These are phyloP conservation scores for Sonneratia caseolaris DNA, from an alignment of 345 rosid species.

Conservation along the genomic window DNA sequence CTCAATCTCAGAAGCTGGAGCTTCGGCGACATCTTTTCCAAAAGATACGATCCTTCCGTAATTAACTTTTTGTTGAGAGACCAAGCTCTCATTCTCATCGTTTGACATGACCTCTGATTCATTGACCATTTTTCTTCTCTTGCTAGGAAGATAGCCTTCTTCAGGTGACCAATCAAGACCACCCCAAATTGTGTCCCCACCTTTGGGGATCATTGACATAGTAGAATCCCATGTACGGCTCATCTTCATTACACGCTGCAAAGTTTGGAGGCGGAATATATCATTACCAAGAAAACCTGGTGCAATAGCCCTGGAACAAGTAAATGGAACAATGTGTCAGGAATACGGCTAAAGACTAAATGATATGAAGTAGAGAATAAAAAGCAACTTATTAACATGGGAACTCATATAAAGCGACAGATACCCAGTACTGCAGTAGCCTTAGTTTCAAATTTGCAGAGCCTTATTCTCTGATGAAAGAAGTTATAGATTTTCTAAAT, in stretches of 20 bases:
- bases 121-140: constrained; percentile 34
- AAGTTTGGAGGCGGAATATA: constrained; percentile 69
- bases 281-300: constrained; percentile 82
- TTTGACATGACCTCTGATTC: constrained; percentile 20
- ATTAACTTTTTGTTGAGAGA: constrained; percentile 34
- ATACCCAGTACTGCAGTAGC: background rate
- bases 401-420: background rate
- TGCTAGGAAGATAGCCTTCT: constrained; percentile 39
- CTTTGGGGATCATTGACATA: constrained; percentile 91
- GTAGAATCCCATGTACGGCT: constrained; percentile 92
- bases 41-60: constrained; percentile 90
- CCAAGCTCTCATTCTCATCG: constrained; percentile 19
- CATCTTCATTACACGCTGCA: constrained; percentile 78
- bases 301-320: constrained; percentile 65
- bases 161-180: constrained; percentile 92
- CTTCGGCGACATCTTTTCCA: constrained; percentile 70
- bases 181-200: constrained; percentile 96
- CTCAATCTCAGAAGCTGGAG: constrained; percentile 49
- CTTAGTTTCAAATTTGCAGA: background rate
- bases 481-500: too few relatives aligned
- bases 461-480: too few relatives aligned
- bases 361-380: background rate
- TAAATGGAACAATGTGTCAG: background rate
- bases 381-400: background rate
- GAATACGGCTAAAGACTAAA: background rate